These are phyloP conservation scores for Boletales sp. DNA, from an alignment of 768 basidiomycete genomes.

Conservation along the genomic window DNA sequence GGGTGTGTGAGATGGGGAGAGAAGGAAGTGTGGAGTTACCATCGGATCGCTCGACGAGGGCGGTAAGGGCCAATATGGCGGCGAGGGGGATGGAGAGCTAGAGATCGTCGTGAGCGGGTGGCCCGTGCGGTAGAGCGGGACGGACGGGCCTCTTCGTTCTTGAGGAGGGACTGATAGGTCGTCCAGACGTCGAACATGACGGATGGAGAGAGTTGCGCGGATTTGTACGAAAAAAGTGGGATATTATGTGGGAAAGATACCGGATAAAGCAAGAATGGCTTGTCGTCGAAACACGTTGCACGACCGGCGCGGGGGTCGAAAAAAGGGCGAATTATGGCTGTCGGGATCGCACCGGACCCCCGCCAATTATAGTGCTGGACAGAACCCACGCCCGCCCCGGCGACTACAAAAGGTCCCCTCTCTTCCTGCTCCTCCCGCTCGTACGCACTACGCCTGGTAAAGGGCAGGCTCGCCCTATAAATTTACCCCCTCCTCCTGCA, in stretches of 20 bases:
- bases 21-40: conserved; percentile 43
- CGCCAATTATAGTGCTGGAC: conserved; percentile 39
- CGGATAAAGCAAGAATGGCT: conserved; percentile 35
- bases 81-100: conserved; percentile 83
- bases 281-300: conserved; percentile 77
- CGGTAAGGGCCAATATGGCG: conserved; percentile 81
- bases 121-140: background rate
- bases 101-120: no score
- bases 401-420: background rate
- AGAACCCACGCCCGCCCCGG: conserved; percentile 29
- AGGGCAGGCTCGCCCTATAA: conserved; percentile 32
- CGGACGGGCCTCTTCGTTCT: conserved; percentile 56
- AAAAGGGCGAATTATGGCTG: conserved; percentile 48
- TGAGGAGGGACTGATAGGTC: conserved; percentile 58
- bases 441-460: conserved; percentile 22
- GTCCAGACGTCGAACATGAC: conserved; percentile 42
- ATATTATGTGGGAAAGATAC: conserved; percentile 2
- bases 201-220: conserved; percentile 24
- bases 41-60: conserved; percentile 75
- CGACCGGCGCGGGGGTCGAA: conserved; percentile 58
- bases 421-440: conserved; percentile 24
- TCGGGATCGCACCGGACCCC: conserved; percentile 49
- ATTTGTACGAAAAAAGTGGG: conserved; percentile 6
- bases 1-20: background rate
- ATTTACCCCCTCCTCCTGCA: conserved; percentile 8